phyloP scores from a whole-genome alignment of 345 rosid genomes.

The Gynandropsis gynandra region DNA sequence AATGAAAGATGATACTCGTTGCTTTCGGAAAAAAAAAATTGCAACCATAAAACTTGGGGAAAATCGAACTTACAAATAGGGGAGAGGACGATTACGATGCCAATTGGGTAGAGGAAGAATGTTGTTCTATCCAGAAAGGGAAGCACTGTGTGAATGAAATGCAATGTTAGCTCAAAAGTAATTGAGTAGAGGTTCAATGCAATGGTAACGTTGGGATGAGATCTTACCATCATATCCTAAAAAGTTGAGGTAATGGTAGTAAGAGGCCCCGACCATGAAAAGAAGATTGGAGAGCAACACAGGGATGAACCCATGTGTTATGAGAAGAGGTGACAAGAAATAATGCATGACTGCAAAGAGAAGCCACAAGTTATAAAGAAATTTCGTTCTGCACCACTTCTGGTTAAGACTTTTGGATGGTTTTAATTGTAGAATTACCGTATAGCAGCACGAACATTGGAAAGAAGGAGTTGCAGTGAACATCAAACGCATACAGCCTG shows the following conservation, averaged over 20 bases:
- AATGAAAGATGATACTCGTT: neutral
- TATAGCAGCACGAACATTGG: constrained; percentile 92
- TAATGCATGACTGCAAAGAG: constrained; percentile 74
- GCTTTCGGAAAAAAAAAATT: neutral
- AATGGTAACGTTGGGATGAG: neutral
- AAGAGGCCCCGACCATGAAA: constrained; percentile 85
- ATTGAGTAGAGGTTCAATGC: neutral
- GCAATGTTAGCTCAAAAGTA: constrained; percentile 2
- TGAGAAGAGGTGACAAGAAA: constrained; percentile 79
- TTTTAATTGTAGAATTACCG: constrained; percentile 41
- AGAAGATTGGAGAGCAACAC: constrained; percentile 77
- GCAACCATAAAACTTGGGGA: neutral
- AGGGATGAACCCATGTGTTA: constrained; percentile 88
- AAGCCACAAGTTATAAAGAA: constrained; percentile 9
- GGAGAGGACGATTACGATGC: constrained; percentile 61
- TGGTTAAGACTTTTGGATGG: neutral
- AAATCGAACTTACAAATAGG: constrained; percentile 70
- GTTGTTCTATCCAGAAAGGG: constrained; percentile 98
- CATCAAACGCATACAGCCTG: constrained; percentile 97
- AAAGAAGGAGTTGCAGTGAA: constrained; percentile 99
- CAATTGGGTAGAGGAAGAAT: constrained; percentile 93
- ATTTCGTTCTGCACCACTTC: constrained; percentile 3
- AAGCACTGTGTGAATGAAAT: constrained; percentile 45
- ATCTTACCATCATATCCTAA: constrained; percentile 92
- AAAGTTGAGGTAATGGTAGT: constrained; percentile 97